These are phyloP conservation scores for Brassica cretica DNA, from an alignment of 345 rosid species.

Conservation along the genomic window DNA sequence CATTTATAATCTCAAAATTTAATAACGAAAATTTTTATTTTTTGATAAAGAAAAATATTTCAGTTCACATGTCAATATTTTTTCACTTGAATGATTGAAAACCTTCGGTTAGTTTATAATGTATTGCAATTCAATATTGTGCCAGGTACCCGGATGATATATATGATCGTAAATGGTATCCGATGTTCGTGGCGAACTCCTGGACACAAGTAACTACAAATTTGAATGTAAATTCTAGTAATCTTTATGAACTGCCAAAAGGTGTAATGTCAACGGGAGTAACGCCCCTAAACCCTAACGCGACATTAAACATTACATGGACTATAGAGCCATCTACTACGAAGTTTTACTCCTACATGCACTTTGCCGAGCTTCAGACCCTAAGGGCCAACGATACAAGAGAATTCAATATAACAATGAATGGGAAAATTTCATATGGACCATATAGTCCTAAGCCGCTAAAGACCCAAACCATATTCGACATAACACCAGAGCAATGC, in stretches of 20 bases:
- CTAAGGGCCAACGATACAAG: constrained; percentile 47
- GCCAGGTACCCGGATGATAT: constrained; percentile 33
- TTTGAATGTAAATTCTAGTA: not conserved
- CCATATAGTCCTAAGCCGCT: constrained; percentile 40
- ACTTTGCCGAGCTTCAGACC: constrained; percentile 52
- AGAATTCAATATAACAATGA: constrained; percentile 40
- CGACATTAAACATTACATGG: constrained; percentile 19
- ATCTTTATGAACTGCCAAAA: constrained; percentile 11
- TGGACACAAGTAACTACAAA: constrained; percentile 29
- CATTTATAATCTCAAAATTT: not conserved
- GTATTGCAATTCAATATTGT: constrained; percentile 5
- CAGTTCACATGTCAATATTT: not conserved
- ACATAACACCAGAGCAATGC: not conserved
- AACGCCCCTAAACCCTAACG: not conserved
- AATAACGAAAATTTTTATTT: not conserved
- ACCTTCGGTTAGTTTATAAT: not conserved
- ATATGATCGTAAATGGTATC: constrained; percentile 31
- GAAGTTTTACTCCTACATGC: constrained; percentile 28
- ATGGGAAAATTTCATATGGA: constrained; percentile 39
- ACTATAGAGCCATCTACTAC: not conserved
- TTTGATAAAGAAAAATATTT: not conserved
- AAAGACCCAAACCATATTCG: constrained; percentile 14
- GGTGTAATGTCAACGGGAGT: constrained; percentile 11
- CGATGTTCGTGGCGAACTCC: not conserved
- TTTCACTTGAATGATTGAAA: not conserved